These are phyloP conservation scores for Penicillium psychrofluorescens DNA, from an alignment of 495 filamentous ascomycete species.

Conservation along the genomic window DNA sequence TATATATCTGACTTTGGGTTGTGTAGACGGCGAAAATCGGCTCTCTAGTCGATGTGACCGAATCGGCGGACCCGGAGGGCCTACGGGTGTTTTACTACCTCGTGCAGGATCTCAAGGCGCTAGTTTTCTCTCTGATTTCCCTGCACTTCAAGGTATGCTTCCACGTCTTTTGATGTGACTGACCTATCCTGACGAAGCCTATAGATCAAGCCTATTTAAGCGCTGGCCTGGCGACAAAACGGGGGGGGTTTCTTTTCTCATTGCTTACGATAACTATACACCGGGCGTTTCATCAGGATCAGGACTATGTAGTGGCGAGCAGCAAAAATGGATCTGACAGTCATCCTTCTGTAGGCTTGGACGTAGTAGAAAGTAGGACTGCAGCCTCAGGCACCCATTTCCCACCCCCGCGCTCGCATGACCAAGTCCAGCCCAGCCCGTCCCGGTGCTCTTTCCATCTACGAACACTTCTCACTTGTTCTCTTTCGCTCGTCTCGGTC, in stretches of 20 bases:
- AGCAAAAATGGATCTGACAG: not conserved
- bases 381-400: conserved; percentile 12
- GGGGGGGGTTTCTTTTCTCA: conserved; percentile 1
- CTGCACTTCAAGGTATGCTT: conserved; percentile 85
- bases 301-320: not conserved
- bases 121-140: conserved; percentile 92
- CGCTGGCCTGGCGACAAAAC: not conserved
- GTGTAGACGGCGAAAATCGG: conserved; percentile 94
- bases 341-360: no score
- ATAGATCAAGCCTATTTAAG: conserved; percentile 77
- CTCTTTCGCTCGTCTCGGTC: conserved; percentile 2
- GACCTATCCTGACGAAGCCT: not conserved
- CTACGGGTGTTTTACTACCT: conserved; percentile 99
- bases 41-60: conserved; percentile 91
- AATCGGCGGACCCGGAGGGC: conserved; percentile 92
- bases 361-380: not conserved
- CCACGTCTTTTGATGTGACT: conserved; percentile 1
- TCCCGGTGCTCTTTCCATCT: not conserved
- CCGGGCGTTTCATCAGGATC: conserved; percentile 12
- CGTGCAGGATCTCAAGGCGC: conserved; percentile 93
- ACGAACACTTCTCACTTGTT: conserved; percentile 5
- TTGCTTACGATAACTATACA: conserved; percentile 11
- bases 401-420: conserved; percentile 42
- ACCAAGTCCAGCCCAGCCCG: conserved; percentile 10
- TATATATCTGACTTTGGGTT: not conserved